Percentiles rank a stretch among this genome's conserved stretches.
Conservation (phyloP, 805 yeast species). For the Wickerhamomyces subpelliculosus region DNA sequence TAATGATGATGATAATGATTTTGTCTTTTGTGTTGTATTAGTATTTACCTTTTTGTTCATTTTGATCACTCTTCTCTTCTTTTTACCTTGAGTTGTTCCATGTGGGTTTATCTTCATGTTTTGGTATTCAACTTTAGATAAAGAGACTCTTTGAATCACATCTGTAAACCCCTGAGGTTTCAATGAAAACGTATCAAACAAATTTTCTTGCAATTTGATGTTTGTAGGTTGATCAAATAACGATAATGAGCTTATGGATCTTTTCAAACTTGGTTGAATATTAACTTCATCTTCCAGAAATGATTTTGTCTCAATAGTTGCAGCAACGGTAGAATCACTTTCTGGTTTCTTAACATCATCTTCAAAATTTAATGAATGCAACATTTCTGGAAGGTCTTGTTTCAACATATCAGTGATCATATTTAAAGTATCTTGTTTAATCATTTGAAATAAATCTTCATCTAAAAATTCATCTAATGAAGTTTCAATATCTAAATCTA, state of each 20-base stretch:
- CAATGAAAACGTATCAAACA: slow-evolving; percentile 13
- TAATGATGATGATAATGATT: background rate
- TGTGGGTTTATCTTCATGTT: background rate
- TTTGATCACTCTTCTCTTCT: slow-evolving; percentile 17
- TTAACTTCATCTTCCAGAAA: background rate
- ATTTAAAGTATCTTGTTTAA: slow-evolving; percentile 14
- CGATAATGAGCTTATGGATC: background rate
- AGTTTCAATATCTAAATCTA: slow-evolving; percentile 18
- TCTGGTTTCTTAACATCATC: no score
- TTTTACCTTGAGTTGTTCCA: background rate
- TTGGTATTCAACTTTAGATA: slow-evolving; percentile 5
- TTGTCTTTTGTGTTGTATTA: background rate
- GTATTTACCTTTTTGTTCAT: slow-evolving; percentile 5
- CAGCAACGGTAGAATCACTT: background rate
- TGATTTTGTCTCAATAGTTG: background rate
- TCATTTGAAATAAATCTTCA: slow-evolving; percentile 14
- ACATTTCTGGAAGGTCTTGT: slow-evolving; percentile 17
- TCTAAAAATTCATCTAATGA: slow-evolving; percentile 21
- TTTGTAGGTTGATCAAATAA: background rate
- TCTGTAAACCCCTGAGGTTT: slow-evolving; percentile 10
- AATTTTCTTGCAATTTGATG: background rate
- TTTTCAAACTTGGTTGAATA: background rate
- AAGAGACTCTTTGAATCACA: slow-evolving; percentile 11
- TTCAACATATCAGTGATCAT: slow-evolving; percentile 15
- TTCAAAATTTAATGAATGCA: slow-evolving; percentile 9